These are phyloP conservation scores for Candida dajiaensis DNA, from an alignment of 805 yeast species.

Conservation along the genomic window DNA sequence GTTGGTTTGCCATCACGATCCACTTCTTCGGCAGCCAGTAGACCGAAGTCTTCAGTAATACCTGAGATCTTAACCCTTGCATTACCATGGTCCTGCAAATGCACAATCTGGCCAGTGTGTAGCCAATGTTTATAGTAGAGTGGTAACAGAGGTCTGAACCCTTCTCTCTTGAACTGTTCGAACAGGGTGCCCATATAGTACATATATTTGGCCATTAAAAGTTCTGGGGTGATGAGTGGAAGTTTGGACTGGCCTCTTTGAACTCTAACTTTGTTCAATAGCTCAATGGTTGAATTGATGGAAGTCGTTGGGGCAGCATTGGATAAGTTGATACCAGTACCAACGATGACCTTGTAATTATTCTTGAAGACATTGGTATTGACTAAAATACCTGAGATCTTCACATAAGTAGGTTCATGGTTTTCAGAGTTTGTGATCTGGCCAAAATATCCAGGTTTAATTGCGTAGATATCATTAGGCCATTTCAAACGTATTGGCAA, in stretches of 20 bases:
- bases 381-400: constrained; percentile 79
- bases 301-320: constrained; percentile 93
- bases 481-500: constrained; percentile 84
- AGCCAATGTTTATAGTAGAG: constrained; percentile 84
- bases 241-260: constrained; percentile 29
- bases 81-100: constrained; percentile 48
- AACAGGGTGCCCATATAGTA: constrained; percentile 59
- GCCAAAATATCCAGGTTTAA: constrained; percentile 56
- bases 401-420: constrained; percentile 61
- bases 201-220: constrained; percentile 62
- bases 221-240: constrained; percentile 32
- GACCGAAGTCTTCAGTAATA: constrained; percentile 79
- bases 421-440: constrained; percentile 37
- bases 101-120: constrained; percentile 70
- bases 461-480: constrained; percentile 91
- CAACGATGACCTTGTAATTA: constrained; percentile 64
- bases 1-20: constrained; percentile 39
- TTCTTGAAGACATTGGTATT: constrained; percentile 65
- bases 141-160: constrained; percentile 61
- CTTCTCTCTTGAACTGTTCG: constrained; percentile 50
- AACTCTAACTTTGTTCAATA: constrained; percentile 49
- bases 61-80: constrained; percentile 66
- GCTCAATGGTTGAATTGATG: constrained; percentile 59
- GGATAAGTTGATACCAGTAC: constrained; percentile 80
- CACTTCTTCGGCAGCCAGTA: constrained; percentile 69